Evolutionary conservation across 331 rosid genomes (phyloP), one percentile per base, ranked within the genome.

Genomic region (Quercus phellos): DNA sequence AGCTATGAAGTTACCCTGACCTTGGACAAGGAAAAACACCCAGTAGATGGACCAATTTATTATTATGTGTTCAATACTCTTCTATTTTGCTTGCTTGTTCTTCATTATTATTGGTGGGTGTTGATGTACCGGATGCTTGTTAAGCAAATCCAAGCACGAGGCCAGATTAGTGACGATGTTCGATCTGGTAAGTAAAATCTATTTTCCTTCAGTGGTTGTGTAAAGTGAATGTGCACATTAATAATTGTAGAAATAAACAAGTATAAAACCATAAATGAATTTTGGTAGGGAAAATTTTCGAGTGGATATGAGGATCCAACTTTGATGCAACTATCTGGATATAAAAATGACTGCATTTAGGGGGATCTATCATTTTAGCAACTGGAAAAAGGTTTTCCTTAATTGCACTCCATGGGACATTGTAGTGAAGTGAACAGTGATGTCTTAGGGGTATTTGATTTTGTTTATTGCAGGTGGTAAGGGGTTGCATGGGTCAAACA

Each of bases 91-190:
- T 87, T 92, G 80, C 91, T 94, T 56, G 89, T 89, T 76, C 72
- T 94, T 80, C 90, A 92, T 78, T 84, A 92, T 76, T 94, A 90
- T 83, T 94, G 99, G 99, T 94, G 97, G 97, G 92, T 92, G 68
- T 73, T 94, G 88, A 94, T 94, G 60, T 94, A 68, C 71, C 91
- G 97, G 70, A 94, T 94, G 99, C 97, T 94, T 77, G 94, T 87
- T 68, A 85, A 87, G 80, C 97, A 92, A 92, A 88, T 94, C 80
- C 94, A 89, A 85, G 90, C 90, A 16, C 87, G 84, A 88, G 97
- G 99, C 56, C 89, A 86, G 80, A 77, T 94, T 70, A 83, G 97
- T 53, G 97, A 94, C 5, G 99, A 94, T 80, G 95, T 94, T 85
- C 95, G 99, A 50, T 94, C 99, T 77, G 99, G 99, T 94, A 81